Percentiles rank a stretch among this genome's conserved stretches.
Evolutionary conservation across 2,329 filamentous ascomycete species (phyloP).

Genomic region (Diaporthe velutina): DNA sequence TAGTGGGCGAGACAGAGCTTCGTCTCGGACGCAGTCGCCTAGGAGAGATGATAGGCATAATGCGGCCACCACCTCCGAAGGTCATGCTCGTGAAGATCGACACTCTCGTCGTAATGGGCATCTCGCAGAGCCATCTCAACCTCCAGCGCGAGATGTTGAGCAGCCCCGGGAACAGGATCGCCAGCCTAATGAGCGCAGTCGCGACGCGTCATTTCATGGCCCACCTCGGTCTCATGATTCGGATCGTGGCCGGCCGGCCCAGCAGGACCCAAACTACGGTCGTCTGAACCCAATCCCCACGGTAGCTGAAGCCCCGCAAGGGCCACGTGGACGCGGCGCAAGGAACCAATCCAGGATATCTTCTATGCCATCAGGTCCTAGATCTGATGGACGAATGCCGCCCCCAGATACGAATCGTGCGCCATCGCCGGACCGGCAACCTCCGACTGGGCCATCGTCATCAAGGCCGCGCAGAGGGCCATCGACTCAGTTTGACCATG

Average conservation of each 20-base stretch:
- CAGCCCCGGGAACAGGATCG: slow-evolving; percentile 40
- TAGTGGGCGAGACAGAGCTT: slow-evolving; percentile 57
- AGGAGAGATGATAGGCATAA: slow-evolving; percentile 55
- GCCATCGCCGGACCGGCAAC: slow-evolving; percentile 63
- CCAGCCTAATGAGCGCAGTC: slow-evolving; percentile 52
- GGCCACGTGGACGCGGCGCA: slow-evolving; percentile 62
- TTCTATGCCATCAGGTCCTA: slow-evolving; percentile 53
- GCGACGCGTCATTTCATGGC: slow-evolving; percentile 57
- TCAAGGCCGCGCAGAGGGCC: slow-evolving; percentile 54
- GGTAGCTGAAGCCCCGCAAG: slow-evolving; percentile 63
- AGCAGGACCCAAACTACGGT: slow-evolving; percentile 73
- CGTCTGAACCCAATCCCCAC: slow-evolving; percentile 68
- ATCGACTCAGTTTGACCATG: slow-evolving; percentile 57
- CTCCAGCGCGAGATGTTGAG: slow-evolving; percentile 44
- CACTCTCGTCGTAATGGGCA: slow-evolving; percentile 50
- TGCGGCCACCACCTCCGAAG: slow-evolving; percentile 51
- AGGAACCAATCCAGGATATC: slow-evolving; percentile 48
- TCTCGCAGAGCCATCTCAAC: slow-evolving; percentile 35
- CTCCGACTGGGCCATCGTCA: slow-evolving; percentile 67
- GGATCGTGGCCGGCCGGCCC: slow-evolving; percentile 63
- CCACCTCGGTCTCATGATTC: slow-evolving; percentile 57
- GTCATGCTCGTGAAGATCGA: slow-evolving; percentile 61
- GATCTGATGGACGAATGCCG: slow-evolving; percentile 58
- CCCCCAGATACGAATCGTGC: slow-evolving; percentile 56
- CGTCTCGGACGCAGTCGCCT: slow-evolving; percentile 63